A percentile compares a stretch with the other conserved stretches of the same genome.
Conservation (phyloP, 2,329 filamentous ascomycete species). For the Talaromyces sp. region DNA sequence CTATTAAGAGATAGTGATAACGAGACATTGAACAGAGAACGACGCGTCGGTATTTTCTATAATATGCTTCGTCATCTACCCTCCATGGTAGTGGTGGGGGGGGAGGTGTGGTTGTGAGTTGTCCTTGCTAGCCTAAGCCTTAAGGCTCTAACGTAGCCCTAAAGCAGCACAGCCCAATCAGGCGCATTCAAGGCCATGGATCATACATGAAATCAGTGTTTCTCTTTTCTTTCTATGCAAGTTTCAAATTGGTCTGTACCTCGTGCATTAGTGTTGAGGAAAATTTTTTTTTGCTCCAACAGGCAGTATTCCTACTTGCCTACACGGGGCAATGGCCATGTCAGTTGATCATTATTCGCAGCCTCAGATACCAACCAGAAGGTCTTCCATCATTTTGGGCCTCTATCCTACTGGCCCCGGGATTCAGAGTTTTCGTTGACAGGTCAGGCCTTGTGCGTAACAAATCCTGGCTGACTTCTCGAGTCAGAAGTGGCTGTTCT, state of each 20-base stretch:
- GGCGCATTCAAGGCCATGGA: background rate
- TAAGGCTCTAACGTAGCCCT: slow-evolving; percentile 4
- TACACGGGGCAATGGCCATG: background rate
- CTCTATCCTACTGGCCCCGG: background rate
- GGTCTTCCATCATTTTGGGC: slow-evolving; percentile 13
- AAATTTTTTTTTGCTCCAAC: background rate
- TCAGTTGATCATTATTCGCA: background rate
- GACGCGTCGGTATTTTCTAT: background rate
- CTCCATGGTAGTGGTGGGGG: slow-evolving; percentile 2
- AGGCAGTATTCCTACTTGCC: background rate
- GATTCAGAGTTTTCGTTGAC: background rate
- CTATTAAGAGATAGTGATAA: background rate
- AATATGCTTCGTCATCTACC: background rate
- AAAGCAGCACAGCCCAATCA: background rate
- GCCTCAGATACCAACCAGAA: background rate
- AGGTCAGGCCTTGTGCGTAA: background rate
- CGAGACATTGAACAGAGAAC: background rate
- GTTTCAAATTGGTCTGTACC: background rate
- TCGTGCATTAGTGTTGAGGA: slow-evolving; percentile 14
- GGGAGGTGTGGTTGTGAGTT: slow-evolving; percentile 13
- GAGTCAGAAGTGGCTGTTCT: background rate
- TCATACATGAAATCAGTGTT: slow-evolving; percentile 1
- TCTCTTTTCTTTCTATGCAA: slow-evolving; percentile 8
- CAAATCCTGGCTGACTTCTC: background rate
- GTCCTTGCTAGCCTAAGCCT: slow-evolving; percentile 13